A percentile compares a stretch with the other conserved stretches of the same genome.
phyloP scores from a whole-genome alignment of 2,329 filamentous ascomycete genomes.

The Fusarium dimerum region DNA sequence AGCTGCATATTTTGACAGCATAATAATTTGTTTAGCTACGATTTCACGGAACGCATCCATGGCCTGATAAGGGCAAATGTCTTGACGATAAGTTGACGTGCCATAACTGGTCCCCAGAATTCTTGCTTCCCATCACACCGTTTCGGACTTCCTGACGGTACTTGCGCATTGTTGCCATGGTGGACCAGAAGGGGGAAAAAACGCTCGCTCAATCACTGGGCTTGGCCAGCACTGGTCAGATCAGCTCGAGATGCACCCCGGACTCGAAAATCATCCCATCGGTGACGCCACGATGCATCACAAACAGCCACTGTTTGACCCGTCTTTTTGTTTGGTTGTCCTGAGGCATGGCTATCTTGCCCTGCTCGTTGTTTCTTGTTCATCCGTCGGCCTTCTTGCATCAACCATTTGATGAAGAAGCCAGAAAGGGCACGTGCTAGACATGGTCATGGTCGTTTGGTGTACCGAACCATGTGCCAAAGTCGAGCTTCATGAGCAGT shows the following conservation, averaged over 20 bases:
- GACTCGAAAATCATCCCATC: constrained; percentile 28
- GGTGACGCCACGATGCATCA: constrained; percentile 27
- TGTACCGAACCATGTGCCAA: constrained; percentile 57
- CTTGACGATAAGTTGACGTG: constrained; percentile 9
- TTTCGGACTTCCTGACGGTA: neutral
- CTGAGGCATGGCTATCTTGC: neutral
- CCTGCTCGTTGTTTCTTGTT: constrained; percentile 15
- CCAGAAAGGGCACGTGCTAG: constrained; percentile 10
- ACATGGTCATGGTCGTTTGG: constrained; percentile 24
- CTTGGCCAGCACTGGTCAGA: constrained; percentile 1
- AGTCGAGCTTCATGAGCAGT: constrained; percentile 88
- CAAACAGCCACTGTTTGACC: neutral
- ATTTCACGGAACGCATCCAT: constrained; percentile 22
- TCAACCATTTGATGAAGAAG: constrained; percentile 1
- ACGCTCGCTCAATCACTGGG: neutral
- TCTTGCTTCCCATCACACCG: neutral
- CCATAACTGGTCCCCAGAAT: neutral
- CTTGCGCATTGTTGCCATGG: neutral
- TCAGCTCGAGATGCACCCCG: constrained; percentile 19
- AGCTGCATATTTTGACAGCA: neutral
- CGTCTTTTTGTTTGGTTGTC: constrained; percentile 2
- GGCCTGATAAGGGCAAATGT: constrained; percentile 25
- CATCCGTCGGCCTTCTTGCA: constrained; percentile 1
- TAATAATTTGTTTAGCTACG: constrained; percentile 17
- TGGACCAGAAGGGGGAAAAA: neutral